Evolutionary conservation across 1,284 basidiomycete genomes (phyloP), one percentile per base, ranked within the genome.

Genomic region (Boletus holoroseus): DNA sequence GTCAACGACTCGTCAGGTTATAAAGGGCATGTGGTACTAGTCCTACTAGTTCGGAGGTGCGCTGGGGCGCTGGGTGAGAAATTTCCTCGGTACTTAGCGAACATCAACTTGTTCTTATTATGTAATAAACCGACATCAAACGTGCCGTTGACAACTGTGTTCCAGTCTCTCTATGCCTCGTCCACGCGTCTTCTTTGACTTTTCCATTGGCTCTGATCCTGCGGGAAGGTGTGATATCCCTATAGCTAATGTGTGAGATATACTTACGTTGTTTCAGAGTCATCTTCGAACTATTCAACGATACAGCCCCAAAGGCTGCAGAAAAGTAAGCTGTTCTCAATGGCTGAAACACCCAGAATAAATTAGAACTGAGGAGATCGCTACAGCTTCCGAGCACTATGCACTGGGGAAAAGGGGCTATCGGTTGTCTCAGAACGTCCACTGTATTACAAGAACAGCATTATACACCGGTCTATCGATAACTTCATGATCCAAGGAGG

Each of bases 401-500:
- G 89, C 67, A 94, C 91, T 0, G 93, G 92, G 12, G 88, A 94
- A 66, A 85, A 83, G 62, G 91, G 91, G 13, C 62, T 83, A 1
- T 88, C 85, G 0, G 69, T 73, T 2, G 65, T 76, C 28, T 78
- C 83, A 0, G 79, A 84, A 40, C 70, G 78, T 12, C 83, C 86
- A 3, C 76, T 95, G 3, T 85, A 86, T 69, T 96, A 93, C 79
- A 91, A 89, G 69, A 82, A 82, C 61, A 81, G 78, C 51, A 81
- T 83, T 40, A 75, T 93, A 15, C 91, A 93, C 62, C 78, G 91
- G 24, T 83, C 86, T 27, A 93, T 94, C 54, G 76, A 81, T 20
- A 77, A 83, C 55, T 94, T 95, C 68, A 95, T 95, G 93, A 82
- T 94, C 47, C 88, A 90, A 71, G 87, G 82, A 37, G 87, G 87